phyloP scores from a whole-genome alignment of 2,329 filamentous ascomycete genomes.

The Calonectria fujianensis region DNA sequence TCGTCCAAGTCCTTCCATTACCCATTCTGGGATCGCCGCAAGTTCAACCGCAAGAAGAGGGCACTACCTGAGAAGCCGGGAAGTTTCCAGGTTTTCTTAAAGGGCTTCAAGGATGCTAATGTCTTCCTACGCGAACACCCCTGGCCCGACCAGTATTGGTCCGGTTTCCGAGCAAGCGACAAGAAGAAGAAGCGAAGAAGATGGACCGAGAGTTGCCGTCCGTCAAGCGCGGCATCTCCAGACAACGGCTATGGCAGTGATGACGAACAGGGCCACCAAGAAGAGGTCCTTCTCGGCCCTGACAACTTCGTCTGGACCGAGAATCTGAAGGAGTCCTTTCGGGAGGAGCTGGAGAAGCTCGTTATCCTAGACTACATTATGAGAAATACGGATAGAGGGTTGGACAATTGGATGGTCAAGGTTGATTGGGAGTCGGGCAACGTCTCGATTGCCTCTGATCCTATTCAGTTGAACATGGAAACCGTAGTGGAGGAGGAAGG shows the following conservation, averaged over 20 bases:
- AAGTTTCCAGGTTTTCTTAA: constrained; percentile 97
- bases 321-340: constrained; percentile 89
- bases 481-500: constrained; percentile 64
- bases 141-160: constrained; percentile 92
- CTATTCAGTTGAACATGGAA: constrained; percentile 80
- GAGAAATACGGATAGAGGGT: constrained; percentile 96
- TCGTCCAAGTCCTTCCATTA: constrained; percentile 99
- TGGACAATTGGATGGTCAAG: constrained; percentile 99
- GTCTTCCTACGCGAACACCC: constrained; percentile 95
- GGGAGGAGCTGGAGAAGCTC: constrained; percentile 96
- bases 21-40: constrained; percentile 95
- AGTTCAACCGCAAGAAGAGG: constrained; percentile 91
- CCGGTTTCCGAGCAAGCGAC: constrained; percentile 81
- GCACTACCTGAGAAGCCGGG: constrained; percentile 91
- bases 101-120: constrained; percentile 97
- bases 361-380: constrained; percentile 99
- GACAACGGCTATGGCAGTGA: constrained; percentile 80
- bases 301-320: constrained; percentile 90
- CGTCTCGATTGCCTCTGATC: constrained; percentile 91
- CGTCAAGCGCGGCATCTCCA: constrained; percentile 68
- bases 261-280: constrained; percentile 69
- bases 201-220: constrained; percentile 90
- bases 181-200: constrained; percentile 75
- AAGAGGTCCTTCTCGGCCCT: constrained; percentile 71
- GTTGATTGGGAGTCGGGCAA: constrained; percentile 90